Conservation (phyloP, 2,329 filamentous ascomycete genomes). For the Xylaria sp. region DNA sequence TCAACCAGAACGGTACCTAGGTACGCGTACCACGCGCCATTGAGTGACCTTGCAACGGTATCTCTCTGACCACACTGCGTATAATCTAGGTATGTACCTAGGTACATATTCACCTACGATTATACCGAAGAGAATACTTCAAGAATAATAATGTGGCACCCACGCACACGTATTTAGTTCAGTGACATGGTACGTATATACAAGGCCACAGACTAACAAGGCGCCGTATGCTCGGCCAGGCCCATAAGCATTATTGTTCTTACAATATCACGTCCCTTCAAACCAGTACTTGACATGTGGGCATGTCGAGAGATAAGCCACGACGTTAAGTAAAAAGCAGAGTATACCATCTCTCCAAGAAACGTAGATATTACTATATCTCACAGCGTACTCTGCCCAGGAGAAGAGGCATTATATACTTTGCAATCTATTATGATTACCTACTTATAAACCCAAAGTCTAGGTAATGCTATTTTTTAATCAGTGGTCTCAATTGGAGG, state of each 20-base stretch:
- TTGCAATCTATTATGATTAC: not conserved
- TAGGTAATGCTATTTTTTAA: not conserved
- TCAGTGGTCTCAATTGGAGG: not conserved
- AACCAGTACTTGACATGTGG: not conserved
- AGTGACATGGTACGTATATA: not conserved
- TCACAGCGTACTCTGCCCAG: not conserved
- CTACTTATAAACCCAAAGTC: not conserved
- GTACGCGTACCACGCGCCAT: not conserved
- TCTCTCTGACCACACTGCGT: not conserved
- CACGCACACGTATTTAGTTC: not conserved
- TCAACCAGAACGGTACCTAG: not conserved
- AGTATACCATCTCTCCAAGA: not conserved
- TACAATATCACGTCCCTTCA: not conserved
- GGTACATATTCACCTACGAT: not conserved
- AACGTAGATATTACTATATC: not conserved
- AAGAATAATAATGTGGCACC: not conserved
- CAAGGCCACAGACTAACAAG: not conserved
- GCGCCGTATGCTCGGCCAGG: not conserved
- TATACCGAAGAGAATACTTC: too few relatives aligned
- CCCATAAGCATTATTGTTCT: not conserved
- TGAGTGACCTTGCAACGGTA: not conserved
- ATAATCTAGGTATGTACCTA: not conserved
- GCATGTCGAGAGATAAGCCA: not conserved
- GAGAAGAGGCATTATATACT: not conserved
- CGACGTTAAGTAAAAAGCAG: not conserved